Base-by-base conservation (phyloP, 1,284 basidiomycete species). In the Pulveroboletus sp. region DNA sequence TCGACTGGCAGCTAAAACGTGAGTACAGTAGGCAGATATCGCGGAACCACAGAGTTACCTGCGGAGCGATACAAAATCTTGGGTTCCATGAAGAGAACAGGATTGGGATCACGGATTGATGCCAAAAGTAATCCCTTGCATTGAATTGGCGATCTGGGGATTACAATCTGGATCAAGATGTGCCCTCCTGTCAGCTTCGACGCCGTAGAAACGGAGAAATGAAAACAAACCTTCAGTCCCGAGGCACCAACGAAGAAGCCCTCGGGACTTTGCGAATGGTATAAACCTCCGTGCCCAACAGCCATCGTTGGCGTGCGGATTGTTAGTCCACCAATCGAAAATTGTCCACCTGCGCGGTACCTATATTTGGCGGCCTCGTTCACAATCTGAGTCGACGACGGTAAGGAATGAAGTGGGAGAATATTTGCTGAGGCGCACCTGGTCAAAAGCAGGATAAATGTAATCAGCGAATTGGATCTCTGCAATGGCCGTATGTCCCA, bases 331-430 rank as follows among this genome's bases (percentile, higher is more conserved):
- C 96, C 95, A 7, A 88, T 91, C 56, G 89, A 83, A 74, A 87
- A 96, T 52, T 84, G 81, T 0, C 94, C 93, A 20, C 92, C 93
- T 15, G 92, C 93, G 17, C 94, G 89, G 70, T 94, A 98, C 45
- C 92, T 82, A 65, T 91, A 88, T 74, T 98, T 98, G 39, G 96
- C 94, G 2, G 94, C 95, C 76, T 98, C 95, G 66, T 97, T 98
- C 46, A 98, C 94, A 35, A 98, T 80, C 89, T 96, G 68, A 43
- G 62, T 61, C 56, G 54, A 28, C 59, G 35, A n/a, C n/a, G n/a
- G 3, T 57, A 39, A 59, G 33, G 42, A 49, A 9, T 25, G 28
- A 24, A 26, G 50, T 15, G 20, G 17, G n/a, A 35, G 14, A 5
- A 4, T 9, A 43, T 25, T 9, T n/a, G 31, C 22, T 51, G 46